Evolutionary conservation across 2,329 filamentous ascomycete species (phyloP).

Genomic region (Chrysoporthe deuterocubensis): DNA sequence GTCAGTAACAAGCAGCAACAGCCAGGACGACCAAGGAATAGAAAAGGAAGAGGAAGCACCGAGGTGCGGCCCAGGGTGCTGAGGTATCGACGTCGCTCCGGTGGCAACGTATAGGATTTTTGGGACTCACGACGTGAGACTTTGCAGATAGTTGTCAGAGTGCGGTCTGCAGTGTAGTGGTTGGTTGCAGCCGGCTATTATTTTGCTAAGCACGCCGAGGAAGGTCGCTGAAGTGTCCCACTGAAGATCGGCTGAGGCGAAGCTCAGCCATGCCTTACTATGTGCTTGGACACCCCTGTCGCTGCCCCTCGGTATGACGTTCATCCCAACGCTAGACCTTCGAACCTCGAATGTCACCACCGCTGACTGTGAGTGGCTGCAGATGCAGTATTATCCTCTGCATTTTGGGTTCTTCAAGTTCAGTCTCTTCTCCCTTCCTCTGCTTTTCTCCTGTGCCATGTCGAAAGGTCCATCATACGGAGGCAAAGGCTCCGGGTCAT

Average conservation of each 20-base stretch:
- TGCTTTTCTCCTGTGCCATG: neutral
- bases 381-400: neutral
- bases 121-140: neutral
- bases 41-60: neutral
- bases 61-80: neutral
- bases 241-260: constrained; percentile 10
- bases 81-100: neutral
- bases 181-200: neutral
- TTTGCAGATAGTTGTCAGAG: neutral
- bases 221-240: constrained; percentile 12
- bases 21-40: neutral
- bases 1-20: constrained; percentile 8
- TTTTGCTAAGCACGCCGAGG: neutral
- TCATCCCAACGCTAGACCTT: neutral
- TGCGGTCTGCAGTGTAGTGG: neutral
- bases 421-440: neutral
- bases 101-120: neutral
- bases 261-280: neutral
- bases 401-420: neutral
- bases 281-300: constrained; percentile 15
- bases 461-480: neutral
- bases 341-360: neutral
- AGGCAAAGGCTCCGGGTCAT: neutral
- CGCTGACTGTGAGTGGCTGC: neutral
- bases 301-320: constrained; percentile 27